phyloP scores from a whole-genome alignment of 2,329 filamentous ascomycete genomes.

The Trichophaea hybrida region DNA sequence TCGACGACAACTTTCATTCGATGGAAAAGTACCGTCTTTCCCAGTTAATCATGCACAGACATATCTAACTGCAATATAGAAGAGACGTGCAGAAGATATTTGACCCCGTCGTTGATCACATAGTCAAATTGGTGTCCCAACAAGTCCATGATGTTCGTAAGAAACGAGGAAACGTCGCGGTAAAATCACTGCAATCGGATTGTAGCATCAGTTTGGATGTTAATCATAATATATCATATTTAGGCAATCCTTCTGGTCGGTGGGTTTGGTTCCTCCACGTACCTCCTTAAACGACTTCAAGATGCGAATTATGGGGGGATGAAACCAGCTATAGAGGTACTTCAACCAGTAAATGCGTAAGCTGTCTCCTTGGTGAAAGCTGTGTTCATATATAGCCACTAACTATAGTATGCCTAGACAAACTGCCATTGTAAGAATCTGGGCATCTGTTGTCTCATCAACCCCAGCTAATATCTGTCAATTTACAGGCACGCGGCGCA shows the following conservation, averaged over 20 bases:
- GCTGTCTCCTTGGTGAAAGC: too few relatives aligned
- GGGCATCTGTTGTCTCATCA: too few relatives aligned
- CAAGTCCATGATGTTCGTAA: constrained; percentile 21
- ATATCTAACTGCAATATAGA: not conserved
- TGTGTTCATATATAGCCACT: too few relatives aligned
- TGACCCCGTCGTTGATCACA: constrained; percentile 57
- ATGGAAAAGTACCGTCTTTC: not conserved
- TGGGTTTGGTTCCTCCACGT: constrained; percentile 67
- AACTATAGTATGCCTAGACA: too few relatives aligned
- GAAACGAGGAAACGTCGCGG: not conserved
- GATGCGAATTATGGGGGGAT: constrained; percentile 34
- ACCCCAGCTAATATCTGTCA: too few relatives aligned
- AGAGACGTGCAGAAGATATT: constrained; percentile 43
- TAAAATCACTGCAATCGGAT: too few relatives aligned
- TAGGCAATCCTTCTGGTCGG: constrained; percentile 53
- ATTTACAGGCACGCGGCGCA: constrained; percentile 38
- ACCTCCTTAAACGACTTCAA: constrained; percentile 58
- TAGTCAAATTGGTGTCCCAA: constrained; percentile 45
- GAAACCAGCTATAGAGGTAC: not conserved
- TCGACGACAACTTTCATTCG: constrained; percentile 58
- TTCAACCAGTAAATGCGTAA: constrained; percentile 37
- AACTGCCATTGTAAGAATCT: constrained; percentile 35
- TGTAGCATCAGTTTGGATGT: too few relatives aligned
- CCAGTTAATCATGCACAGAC: too few relatives aligned
- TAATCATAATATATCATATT: too few relatives aligned